These are phyloP conservation scores for Tolypocladium amazonense DNA, from an alignment of 2,329 filamentous ascomycete species.

Conservation along the genomic window DNA sequence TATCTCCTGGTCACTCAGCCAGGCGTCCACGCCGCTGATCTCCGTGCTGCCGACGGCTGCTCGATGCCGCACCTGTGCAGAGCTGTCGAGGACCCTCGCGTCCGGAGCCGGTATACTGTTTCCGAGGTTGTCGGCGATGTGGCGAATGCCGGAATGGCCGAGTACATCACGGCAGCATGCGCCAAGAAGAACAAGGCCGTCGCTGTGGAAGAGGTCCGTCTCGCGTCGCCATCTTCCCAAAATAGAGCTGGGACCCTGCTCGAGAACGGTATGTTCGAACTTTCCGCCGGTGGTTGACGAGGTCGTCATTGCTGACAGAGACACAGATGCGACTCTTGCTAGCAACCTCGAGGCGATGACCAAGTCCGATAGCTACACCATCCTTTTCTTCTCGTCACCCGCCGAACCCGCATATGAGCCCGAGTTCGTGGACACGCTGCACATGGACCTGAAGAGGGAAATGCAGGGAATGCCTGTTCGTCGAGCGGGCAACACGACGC, in stretches of 20 bases:
- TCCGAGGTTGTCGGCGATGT: slow-evolving; percentile 47
- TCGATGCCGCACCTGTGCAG: slow-evolving; percentile 42
- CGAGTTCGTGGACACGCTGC: slow-evolving; percentile 50
- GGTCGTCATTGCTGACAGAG: slow-evolving; percentile 2
- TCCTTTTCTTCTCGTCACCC: slow-evolving; percentile 64
- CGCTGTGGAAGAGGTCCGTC: slow-evolving; percentile 27
- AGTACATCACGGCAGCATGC: slow-evolving; percentile 38
- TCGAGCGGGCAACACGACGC: slow-evolving; percentile 28
- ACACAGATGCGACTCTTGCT: slow-evolving; percentile 41
- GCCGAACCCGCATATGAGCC: slow-evolving; percentile 50
- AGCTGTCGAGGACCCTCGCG: slow-evolving; percentile 22
- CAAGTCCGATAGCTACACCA: slow-evolving; percentile 48
- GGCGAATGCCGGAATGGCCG: slow-evolving; percentile 27
- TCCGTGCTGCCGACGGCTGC: slow-evolving; percentile 38
- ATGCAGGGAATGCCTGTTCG: slow-evolving; percentile 15
- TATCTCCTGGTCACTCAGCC: slow-evolving; percentile 75
- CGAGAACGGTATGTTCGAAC: slow-evolving; percentile 32
- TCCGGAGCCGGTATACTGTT: slow-evolving; percentile 34
- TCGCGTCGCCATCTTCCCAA: slow-evolving; percentile 27
- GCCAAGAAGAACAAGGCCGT: slow-evolving; percentile 23
- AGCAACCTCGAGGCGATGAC: slow-evolving; percentile 30
- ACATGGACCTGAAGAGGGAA: slow-evolving; percentile 64
- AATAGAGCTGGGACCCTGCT: slow-evolving; percentile 32
- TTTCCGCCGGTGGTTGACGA: not conserved
- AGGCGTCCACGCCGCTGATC: slow-evolving; percentile 60